These are phyloP conservation scores for Lavandula angustifolia DNA, from an alignment of 257 asterid genomes.

Conservation along the genomic window DNA sequence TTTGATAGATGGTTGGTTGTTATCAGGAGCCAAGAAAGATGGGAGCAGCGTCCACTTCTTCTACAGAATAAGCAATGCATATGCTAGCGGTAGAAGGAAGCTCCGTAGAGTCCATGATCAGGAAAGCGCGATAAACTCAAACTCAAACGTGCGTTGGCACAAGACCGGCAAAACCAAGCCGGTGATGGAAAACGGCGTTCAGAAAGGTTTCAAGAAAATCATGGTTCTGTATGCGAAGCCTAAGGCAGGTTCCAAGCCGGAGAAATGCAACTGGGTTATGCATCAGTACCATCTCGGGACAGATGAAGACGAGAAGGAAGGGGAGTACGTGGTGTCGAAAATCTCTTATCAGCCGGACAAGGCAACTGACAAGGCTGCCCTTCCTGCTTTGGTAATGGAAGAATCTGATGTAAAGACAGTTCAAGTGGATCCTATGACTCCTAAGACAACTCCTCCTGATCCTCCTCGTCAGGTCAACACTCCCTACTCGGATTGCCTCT, in stretches of 20 bases:
- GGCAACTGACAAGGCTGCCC: constrained; percentile 39
- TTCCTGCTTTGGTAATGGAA: constrained; percentile 34
- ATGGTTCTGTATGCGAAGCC: constrained; percentile 71
- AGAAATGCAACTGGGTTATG: constrained; percentile 84
- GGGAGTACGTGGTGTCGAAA: constrained; percentile 76
- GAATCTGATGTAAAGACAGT: constrained; percentile 44
- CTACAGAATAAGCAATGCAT: constrained; percentile 61
- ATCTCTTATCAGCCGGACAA: constrained; percentile 67
- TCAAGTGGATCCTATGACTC: constrained; percentile 67
- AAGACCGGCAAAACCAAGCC: constrained; percentile 82
- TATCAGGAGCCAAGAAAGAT: constrained; percentile 76
- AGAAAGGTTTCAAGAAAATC: constrained; percentile 80
- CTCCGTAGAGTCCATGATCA: constrained; percentile 64
- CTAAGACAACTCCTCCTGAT: constrained; percentile 55
- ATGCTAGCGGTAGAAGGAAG: constrained; percentile 75
- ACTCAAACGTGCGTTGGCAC: constrained; percentile 76
- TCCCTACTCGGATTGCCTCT: constrained; percentile 46
- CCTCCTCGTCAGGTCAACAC: constrained; percentile 61
- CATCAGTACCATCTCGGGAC: constrained; percentile 89
- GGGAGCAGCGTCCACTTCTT: constrained; percentile 88
- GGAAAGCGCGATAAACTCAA: constrained; percentile 24
- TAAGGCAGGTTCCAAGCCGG: constrained; percentile 59
- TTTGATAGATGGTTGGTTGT: constrained; percentile 14
- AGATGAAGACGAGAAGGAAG: constrained; percentile 65
- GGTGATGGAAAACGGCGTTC: constrained; percentile 57